Evolutionary conservation across 148 eudicot species (phyloP).

Genomic region (Beta vulgaris): DNA sequence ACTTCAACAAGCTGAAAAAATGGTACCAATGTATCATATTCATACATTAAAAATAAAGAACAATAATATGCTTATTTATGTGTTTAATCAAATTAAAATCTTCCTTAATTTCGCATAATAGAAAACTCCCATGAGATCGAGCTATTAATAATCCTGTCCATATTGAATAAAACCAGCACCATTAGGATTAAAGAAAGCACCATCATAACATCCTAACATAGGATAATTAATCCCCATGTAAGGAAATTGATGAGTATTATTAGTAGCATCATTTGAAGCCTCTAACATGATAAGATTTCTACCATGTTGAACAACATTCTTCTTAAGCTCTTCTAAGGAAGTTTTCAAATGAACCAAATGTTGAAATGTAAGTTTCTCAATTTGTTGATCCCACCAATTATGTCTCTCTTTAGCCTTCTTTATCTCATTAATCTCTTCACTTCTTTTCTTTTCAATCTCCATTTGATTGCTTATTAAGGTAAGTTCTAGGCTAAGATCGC

Average conservation of each 20-base stretch:
- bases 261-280: constrained; percentile 1
- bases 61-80: background rate
- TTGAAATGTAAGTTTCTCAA: constrained; percentile 24
- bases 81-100: background rate
- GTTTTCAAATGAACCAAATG: constrained; percentile 36
- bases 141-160: constrained; percentile 3
- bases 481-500: constrained; percentile 24
- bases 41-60: background rate
- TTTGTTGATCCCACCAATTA: constrained; percentile 44
- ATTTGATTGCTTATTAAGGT: constrained; percentile 23
- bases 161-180: background rate
- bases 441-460: constrained; percentile 36
- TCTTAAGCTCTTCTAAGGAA: constrained; percentile 37
- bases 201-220: background rate
- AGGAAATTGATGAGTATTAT: background rate
- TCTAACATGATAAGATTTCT: constrained; percentile 20
- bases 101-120: background rate
- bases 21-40: too few relatives aligned
- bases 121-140: background rate
- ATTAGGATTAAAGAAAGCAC: constrained; percentile 1
- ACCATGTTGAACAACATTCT: constrained; percentile 25
- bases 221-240: constrained; percentile 13
- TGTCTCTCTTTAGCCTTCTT: constrained; percentile 23
- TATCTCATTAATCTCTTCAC: constrained; percentile 30
- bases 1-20: too few relatives aligned